Percentiles rank a stretch among this genome's conserved stretches.
Evolutionary conservation across 1,284 basidiomycete genomes (phyloP).

Genomic region (Ceratobasidium sp.): DNA sequence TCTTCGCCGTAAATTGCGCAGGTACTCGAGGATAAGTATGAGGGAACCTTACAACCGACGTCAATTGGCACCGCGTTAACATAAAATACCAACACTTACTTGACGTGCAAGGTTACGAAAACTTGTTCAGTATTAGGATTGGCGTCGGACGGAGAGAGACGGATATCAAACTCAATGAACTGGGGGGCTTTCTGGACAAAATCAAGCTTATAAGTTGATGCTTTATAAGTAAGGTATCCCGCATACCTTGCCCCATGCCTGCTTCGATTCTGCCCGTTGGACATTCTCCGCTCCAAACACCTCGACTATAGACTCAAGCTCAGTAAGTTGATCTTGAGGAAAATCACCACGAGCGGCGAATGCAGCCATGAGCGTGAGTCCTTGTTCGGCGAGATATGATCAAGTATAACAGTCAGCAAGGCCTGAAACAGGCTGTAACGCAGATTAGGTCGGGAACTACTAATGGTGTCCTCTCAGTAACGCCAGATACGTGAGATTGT

Average conservation of each 20-base stretch:
- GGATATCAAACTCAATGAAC: constrained; percentile 31
- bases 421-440: not conserved
- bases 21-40: constrained; percentile 43
- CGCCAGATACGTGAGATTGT: not conserved
- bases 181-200: constrained; percentile 30
- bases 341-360: not conserved
- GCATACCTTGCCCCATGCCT: constrained; percentile 43
- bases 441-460: constrained; percentile 1
- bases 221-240: not conserved
- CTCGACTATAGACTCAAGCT: constrained; percentile 40
- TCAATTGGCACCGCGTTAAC: not conserved
- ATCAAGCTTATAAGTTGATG: not conserved
- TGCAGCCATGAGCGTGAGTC: constrained; percentile 12
- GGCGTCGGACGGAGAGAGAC: constrained; percentile 25
- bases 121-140: constrained; percentile 20
- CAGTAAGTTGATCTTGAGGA: constrained; percentile 29
- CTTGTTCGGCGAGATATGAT: not conserved
- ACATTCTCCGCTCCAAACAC: constrained; percentile 44
- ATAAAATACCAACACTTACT: constrained; percentile 28
- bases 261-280: constrained; percentile 19
- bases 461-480: not conserved
- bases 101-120: constrained; percentile 37
- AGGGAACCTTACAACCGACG: constrained; percentile 14
- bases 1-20: constrained; percentile 37
- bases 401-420: not conserved